phyloP scores from a whole-genome alignment of 2,329 filamentous ascomycete species.

The Apiospora malaysiana region DNA sequence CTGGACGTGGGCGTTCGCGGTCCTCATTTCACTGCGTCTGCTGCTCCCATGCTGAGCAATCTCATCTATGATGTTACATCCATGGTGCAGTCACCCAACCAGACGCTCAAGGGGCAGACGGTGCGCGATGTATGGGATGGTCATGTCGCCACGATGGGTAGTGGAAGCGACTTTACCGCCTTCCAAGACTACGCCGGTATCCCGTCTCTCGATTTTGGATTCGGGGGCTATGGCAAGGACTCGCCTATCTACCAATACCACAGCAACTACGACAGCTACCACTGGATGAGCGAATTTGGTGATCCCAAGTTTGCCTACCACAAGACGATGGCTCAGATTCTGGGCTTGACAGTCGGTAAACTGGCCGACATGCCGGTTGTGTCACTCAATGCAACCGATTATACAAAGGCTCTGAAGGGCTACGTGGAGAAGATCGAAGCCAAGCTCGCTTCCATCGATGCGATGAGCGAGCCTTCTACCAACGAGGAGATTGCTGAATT shows the following conservation, averaged over 20 bases:
- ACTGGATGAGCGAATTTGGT: constrained; percentile 85
- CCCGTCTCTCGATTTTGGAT: constrained; percentile 69
- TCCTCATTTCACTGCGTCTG: constrained; percentile 65
- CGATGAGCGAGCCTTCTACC: constrained; percentile 32
- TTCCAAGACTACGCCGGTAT: constrained; percentile 77
- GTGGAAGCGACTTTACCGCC: constrained; percentile 75
- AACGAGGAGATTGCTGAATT: constrained; percentile 39
- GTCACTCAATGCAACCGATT: constrained; percentile 68
- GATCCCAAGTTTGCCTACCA: constrained; percentile 74
- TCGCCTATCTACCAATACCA: constrained; percentile 80
- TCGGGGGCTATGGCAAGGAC: constrained; percentile 49
- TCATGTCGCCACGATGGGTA: constrained; percentile 69
- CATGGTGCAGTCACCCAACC: constrained; percentile 74
- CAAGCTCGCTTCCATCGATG: constrained; percentile 47
- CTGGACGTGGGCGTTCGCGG: constrained; percentile 78
- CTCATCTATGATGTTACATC: constrained; percentile 71
- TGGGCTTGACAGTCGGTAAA: constrained; percentile 65
- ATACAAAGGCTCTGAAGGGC: constrained; percentile 59
- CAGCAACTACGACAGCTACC: constrained; percentile 88
- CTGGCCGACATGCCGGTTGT: constrained; percentile 68
- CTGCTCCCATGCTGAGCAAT: constrained; percentile 78
- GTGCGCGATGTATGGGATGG: constrained; percentile 72
- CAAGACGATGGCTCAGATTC: constrained; percentile 68
- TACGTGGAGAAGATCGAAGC: constrained; percentile 60
- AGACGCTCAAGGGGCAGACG: constrained; percentile 72